Evolutionary conservation across 352 stramenopile species (phyloP).

Genomic region (Phytopythium vexans): DNA sequence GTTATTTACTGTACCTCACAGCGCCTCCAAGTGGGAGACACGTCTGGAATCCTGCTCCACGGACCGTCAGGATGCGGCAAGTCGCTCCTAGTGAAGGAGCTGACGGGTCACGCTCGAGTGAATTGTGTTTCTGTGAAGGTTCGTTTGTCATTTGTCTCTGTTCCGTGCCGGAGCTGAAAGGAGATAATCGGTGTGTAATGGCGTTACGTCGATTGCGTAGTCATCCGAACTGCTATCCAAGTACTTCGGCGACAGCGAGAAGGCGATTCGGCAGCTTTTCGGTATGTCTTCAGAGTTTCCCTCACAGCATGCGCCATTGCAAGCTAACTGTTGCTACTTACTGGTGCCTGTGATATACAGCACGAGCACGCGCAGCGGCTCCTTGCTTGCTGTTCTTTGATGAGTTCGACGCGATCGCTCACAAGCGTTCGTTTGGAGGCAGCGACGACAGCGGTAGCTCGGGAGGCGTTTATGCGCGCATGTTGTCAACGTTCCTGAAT

Average conservation of each 20-base stretch:
- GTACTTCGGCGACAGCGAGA: conserved; percentile 87
- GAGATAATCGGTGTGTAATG: neutral
- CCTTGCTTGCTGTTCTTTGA: conserved; percentile 86
- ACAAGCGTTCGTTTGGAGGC: conserved; percentile 64
- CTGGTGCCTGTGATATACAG: conserved; percentile 12
- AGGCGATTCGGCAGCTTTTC: conserved; percentile 76
- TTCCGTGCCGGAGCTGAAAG: neutral
- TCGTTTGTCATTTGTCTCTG: neutral
- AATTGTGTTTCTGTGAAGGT: conserved; percentile 87
- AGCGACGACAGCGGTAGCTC: conserved; percentile 29
- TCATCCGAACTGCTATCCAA: conserved; percentile 83
- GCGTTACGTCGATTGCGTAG: conserved; percentile 20
- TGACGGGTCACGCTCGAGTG: conserved; percentile 56
- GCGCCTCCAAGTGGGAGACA: conserved; percentile 60
- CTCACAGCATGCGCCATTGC: neutral
- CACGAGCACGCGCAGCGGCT: conserved; percentile 59
- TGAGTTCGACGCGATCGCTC: conserved; percentile 78
- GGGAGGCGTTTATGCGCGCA: conserved; percentile 69
- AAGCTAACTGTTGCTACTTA: neutral
- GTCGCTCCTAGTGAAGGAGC: conserved; percentile 63
- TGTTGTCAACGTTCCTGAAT: conserved; percentile 83
- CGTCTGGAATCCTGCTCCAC: conserved; percentile 74
- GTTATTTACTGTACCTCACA: conserved; percentile 16
- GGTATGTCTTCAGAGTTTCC: conserved; percentile 26
- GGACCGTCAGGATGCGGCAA: conserved; percentile 83